These are phyloP conservation scores for Nematodospora valgi DNA, from an alignment of 805 yeast species.

Conservation along the genomic window DNA sequence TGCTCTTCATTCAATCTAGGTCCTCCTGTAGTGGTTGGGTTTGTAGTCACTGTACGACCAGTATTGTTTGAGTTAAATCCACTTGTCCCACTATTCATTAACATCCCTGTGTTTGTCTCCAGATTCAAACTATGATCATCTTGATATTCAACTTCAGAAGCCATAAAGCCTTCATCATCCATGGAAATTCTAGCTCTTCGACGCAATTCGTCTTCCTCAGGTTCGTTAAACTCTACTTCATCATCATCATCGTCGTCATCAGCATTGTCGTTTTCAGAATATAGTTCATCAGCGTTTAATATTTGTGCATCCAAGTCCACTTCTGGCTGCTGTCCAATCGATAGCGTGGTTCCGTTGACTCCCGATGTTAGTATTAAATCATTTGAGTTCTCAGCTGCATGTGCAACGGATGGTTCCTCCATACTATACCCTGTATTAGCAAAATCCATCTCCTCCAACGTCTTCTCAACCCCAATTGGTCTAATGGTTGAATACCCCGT, in stretches of 20 bases:
- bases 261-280: slow-evolving; percentile 31
- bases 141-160: slow-evolving; percentile 45
- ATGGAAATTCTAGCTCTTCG: not conserved
- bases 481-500: slow-evolving; percentile 33
- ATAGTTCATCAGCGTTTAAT: slow-evolving; percentile 38
- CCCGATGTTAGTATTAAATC: slow-evolving; percentile 9
- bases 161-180: slow-evolving; percentile 41
- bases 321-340: slow-evolving; percentile 8
- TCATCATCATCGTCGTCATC: slow-evolving; percentile 26
- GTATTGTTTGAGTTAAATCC: slow-evolving; percentile 13
- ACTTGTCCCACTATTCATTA: slow-evolving; percentile 10
- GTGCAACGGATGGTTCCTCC: not conserved
- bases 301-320: slow-evolving; percentile 47
- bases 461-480: slow-evolving; percentile 38
- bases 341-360: slow-evolving; percentile 1
- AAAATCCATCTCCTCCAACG: slow-evolving; percentile 37
- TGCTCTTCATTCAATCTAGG: slow-evolving; percentile 7
- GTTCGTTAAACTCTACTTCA: slow-evolving; percentile 16
- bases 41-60: slow-evolving; percentile 17
- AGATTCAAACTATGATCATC: slow-evolving; percentile 31
- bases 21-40: slow-evolving; percentile 16
- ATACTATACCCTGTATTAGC: slow-evolving; percentile 11
- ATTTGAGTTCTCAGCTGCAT: slow-evolving; percentile 8
- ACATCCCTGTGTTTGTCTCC: slow-evolving; percentile 12
- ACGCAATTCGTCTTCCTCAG: slow-evolving; percentile 9